A percentile compares a stretch with the other conserved stretches of the same genome.
phyloP scores from a whole-genome alignment of 176 grass and related monocot species.

The Triticum monococcum region DNA sequence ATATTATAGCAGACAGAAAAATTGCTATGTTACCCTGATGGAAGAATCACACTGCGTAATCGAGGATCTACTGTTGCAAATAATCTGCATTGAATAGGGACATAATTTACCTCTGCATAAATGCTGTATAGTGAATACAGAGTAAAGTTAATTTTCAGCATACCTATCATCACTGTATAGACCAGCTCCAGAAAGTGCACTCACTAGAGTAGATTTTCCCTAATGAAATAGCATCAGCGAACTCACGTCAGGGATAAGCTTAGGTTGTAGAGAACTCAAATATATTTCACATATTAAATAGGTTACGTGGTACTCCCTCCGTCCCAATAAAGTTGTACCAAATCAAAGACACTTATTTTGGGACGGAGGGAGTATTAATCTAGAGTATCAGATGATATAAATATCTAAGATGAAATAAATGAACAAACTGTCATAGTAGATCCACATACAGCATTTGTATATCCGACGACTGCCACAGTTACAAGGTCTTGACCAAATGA shows the following conservation, averaged over 20 bases:
- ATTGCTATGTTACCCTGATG: constrained; percentile 68
- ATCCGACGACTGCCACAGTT: constrained; percentile 90
- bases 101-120: constrained; percentile 16
- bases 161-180: constrained; percentile 92
- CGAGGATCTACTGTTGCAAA: constrained; percentile 98
- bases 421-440: constrained; percentile 25
- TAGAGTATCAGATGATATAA: background rate
- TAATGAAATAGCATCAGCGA: constrained; percentile 42
- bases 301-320: background rate
- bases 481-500: constrained; percentile 77
- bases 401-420: constrained; percentile 23
- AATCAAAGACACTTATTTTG: too few species aligned
- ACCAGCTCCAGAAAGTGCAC: constrained; percentile 81
- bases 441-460: constrained; percentile 91
- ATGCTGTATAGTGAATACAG: background rate
- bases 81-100: constrained; percentile 51
- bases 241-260: constrained; percentile 5
- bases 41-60: constrained; percentile 90
- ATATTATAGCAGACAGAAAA: constrained; percentile 29
- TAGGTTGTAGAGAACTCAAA: constrained; percentile 8
- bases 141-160: constrained; percentile 20
- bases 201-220: constrained; percentile 97
- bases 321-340: too few species aligned
- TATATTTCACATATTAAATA: constrained; percentile 23
- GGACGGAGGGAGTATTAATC: background rate